A percentile compares a stretch with the other conserved stretches of the same genome.
Conservation (phyloP, 345 rosid species). For the Heritiera fomes region DNA sequence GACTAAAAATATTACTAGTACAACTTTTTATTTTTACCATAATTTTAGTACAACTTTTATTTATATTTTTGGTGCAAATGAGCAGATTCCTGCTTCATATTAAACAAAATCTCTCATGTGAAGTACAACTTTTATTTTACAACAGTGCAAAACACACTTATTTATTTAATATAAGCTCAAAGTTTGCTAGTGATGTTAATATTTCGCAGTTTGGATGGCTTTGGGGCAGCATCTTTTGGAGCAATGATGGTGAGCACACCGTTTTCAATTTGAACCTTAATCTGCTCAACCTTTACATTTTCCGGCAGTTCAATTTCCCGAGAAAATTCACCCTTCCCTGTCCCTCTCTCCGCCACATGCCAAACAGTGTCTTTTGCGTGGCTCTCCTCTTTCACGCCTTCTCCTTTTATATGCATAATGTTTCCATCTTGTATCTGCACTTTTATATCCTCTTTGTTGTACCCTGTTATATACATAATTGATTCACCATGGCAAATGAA, state of each 20-base stretch:
- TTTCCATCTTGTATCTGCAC: slow-evolving; percentile 73
- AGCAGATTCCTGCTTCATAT: too few relatives aligned
- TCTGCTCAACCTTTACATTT: slow-evolving; percentile 63
- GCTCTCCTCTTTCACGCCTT: slow-evolving; percentile 42
- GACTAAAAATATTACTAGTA: too few relatives aligned
- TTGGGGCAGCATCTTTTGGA: slow-evolving; percentile 54
- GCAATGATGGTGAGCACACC: slow-evolving; percentile 62
- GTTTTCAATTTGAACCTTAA: slow-evolving; percentile 72
- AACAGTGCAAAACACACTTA: neutral
- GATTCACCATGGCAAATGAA: neutral
- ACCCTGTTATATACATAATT: slow-evolving; percentile 36
- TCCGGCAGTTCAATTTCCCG: slow-evolving; percentile 76
- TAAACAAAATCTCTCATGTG: too few relatives aligned
- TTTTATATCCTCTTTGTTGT: slow-evolving; percentile 62
- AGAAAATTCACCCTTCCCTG: slow-evolving; percentile 51
- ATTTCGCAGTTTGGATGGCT: slow-evolving; percentile 49
- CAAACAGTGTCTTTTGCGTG: slow-evolving; percentile 42
- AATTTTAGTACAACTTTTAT: too few relatives aligned
- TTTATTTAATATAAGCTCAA: slow-evolving; percentile 2
- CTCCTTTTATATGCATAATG: slow-evolving; percentile 57
- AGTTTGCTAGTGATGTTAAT: slow-evolving; percentile 68
- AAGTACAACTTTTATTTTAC: neutral
- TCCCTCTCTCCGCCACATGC: slow-evolving; percentile 74
- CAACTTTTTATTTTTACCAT: too few relatives aligned
- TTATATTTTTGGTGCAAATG: too few relatives aligned